Base-by-base conservation (phyloP, 2,329 filamentous ascomycete genomes). In the Colletotrichum ledebouriae region DNA sequence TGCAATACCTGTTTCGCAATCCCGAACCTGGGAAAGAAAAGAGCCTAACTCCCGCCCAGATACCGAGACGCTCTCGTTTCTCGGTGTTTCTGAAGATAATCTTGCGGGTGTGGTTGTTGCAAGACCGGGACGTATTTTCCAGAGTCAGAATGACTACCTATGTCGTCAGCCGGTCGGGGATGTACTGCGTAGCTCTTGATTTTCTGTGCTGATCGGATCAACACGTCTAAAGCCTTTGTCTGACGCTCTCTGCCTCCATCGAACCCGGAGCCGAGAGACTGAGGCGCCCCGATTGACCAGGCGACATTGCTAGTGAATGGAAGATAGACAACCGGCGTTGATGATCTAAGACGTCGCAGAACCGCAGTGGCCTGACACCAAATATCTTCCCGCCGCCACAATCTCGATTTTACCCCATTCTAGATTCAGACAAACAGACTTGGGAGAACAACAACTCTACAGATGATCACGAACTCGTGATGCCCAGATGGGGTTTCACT, bases 341-440 rank as follows among this genome's bases (percentile, higher is more conserved):
- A 34, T 25, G 37, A 33, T 22, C 49, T 20, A 37, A 37, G 25
- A 52, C 49, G 29, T 10, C 12, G 25, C 1, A 33, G 29, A 6
- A 15, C 15, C 15, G 12, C 6, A 52, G 10, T 52, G 59, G 34
- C 59, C 20, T 42, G 25, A 46, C 6, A 17, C 4, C 12, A 33
- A 22, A 15, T 29, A 37, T 11, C 25, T n/a, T 22, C 34, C 39
- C n/a, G 13, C 39, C 63, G 57, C 57, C 63, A 65, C 47, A 60
- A 61, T 55, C 63, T 65, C 39, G 46, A 61, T 65, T 44, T 15
- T 13, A 2, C 37, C 41, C 17, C 55, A 58, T 50, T 50, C 55
- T 52, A 42, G 37, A 50, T 50, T 29, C 2, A 33, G 47, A 10
- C 2, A 25, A 3, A 1, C 20, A 47, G 17, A n/a, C 44, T 47